Evolutionary conservation across 306 rosid genomes (phyloP).

Genomic region (Pterocarpus macrocarpus): DNA sequence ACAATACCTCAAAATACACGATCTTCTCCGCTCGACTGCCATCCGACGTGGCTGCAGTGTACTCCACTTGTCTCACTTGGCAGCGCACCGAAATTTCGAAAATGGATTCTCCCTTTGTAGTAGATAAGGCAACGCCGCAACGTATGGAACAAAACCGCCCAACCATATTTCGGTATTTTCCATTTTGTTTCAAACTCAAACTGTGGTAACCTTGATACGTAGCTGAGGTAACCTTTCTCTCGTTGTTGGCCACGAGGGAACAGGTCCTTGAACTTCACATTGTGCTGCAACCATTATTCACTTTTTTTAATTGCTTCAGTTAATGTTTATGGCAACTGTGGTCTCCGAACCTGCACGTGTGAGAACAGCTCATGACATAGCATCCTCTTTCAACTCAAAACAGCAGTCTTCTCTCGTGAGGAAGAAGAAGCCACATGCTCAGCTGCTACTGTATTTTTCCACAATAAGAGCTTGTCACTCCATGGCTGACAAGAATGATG

Average conservation of each 20-base stretch:
- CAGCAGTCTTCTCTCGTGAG: conserved; percentile 40
- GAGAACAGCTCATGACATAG: conserved; percentile 36
- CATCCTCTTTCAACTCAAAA: conserved; percentile 50
- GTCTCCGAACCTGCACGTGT: conserved; percentile 49
- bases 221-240: too few relatives aligned
- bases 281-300: not conserved
- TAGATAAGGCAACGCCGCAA: conserved; percentile 40
- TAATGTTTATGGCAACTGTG: conserved; percentile 48
- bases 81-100: not conserved
- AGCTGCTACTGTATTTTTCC: conserved; percentile 32
- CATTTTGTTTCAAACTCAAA: not conserved
- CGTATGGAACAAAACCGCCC: not conserved
- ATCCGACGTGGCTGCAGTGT: conserved; percentile 24
- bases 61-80: conserved; percentile 39
- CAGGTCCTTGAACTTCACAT: not conserved
- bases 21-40: too few relatives aligned
- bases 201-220: not conserved
- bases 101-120: not conserved
- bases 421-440: conserved; percentile 41
- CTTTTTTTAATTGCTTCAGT: not conserved
- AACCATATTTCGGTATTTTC: not conserved
- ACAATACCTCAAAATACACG: too few relatives aligned
- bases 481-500: conserved; percentile 56
- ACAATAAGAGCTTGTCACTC: conserved; percentile 64
- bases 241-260: too few relatives aligned